Conservation (phyloP, 2,329 filamentous ascomycete species). For the Podosphaera xanthii region DNA sequence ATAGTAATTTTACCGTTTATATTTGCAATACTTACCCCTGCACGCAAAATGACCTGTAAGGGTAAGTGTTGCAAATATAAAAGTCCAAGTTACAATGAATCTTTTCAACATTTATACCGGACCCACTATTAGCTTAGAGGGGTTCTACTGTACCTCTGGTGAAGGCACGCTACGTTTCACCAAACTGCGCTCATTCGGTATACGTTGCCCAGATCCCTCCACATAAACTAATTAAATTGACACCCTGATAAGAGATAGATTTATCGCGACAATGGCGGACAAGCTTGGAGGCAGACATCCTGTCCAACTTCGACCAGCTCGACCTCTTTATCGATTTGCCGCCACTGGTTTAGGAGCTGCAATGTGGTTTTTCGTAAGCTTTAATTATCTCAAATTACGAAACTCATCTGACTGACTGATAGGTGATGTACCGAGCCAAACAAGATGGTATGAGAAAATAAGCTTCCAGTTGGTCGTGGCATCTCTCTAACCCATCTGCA, state of each 20-base stretch:
- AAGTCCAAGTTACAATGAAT: too few relatives aligned
- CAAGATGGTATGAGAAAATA: slow-evolving; percentile 85
- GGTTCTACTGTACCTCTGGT: too few relatives aligned
- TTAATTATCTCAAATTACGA: neutral
- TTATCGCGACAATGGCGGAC: neutral
- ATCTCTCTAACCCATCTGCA: slow-evolving; percentile 15
- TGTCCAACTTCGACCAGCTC: slow-evolving; percentile 33
- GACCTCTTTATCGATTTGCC: slow-evolving; percentile 59
- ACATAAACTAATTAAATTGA: too few relatives aligned
- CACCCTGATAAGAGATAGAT: neutral
- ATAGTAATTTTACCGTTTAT: too few relatives aligned
- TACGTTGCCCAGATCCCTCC: too few relatives aligned
- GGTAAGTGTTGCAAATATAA: too few relatives aligned
- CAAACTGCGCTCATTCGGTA: too few relatives aligned
- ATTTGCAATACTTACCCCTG: too few relatives aligned
- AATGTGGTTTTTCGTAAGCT: slow-evolving; percentile 97
- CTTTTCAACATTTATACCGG: too few relatives aligned
- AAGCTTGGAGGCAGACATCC: slow-evolving; percentile 22
- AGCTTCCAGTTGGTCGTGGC: neutral
- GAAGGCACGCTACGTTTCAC: too few relatives aligned
- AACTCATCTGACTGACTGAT: slow-evolving; percentile 5
- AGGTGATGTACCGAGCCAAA: slow-evolving; percentile 93
- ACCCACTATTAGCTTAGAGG: too few relatives aligned
- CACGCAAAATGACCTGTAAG: too few relatives aligned
- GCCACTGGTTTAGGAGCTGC: slow-evolving; percentile 75